These are phyloP conservation scores for Fusarium sp. DNA, from an alignment of 2,329 filamentous ascomycete genomes.

Conservation along the genomic window DNA sequence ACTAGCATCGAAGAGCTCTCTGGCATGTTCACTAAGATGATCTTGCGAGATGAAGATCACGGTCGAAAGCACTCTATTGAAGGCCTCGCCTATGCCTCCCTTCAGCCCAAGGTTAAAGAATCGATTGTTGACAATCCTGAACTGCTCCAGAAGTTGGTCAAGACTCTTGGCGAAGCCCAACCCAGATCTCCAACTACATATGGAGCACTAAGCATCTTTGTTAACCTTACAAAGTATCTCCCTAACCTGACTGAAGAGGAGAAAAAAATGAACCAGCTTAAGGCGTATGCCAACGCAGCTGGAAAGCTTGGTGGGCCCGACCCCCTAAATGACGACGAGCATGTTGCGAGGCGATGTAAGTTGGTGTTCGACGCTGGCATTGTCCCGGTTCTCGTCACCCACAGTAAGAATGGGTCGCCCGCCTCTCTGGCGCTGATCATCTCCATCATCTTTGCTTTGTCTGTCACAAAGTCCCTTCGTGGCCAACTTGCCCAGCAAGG, in stretches of 20 bases:
- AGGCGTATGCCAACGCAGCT: slow-evolving; percentile 90
- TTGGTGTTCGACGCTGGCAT: slow-evolving; percentile 82
- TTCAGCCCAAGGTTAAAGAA: slow-evolving; percentile 88
- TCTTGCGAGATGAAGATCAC: slow-evolving; percentile 68
- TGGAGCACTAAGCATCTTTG: slow-evolving; percentile 85
- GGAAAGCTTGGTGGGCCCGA: slow-evolving; percentile 73
- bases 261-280: slow-evolving; percentile 90
- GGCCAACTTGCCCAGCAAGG: slow-evolving; percentile 91
- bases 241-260: slow-evolving; percentile 88
- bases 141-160: slow-evolving; percentile 78
- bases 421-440: slow-evolving; percentile 79
- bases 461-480: slow-evolving; percentile 78
- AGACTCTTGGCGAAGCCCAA: slow-evolving; percentile 68
- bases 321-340: slow-evolving; percentile 79
- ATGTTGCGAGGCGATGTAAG: slow-evolving; percentile 81
- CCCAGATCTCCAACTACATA: slow-evolving; percentile 81
- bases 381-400: slow-evolving; percentile 80
- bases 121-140: slow-evolving; percentile 75
- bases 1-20: slow-evolving; percentile 75
- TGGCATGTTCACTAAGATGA: slow-evolving; percentile 73
- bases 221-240: slow-evolving; percentile 85
- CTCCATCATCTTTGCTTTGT: slow-evolving; percentile 81
- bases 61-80: slow-evolving; percentile 81
- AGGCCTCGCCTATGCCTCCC: slow-evolving; percentile 90
- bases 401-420: slow-evolving; percentile 78